Base-by-base conservation (phyloP, 1,284 basidiomycete genomes). In the Ceratobasidium sp. region DNA sequence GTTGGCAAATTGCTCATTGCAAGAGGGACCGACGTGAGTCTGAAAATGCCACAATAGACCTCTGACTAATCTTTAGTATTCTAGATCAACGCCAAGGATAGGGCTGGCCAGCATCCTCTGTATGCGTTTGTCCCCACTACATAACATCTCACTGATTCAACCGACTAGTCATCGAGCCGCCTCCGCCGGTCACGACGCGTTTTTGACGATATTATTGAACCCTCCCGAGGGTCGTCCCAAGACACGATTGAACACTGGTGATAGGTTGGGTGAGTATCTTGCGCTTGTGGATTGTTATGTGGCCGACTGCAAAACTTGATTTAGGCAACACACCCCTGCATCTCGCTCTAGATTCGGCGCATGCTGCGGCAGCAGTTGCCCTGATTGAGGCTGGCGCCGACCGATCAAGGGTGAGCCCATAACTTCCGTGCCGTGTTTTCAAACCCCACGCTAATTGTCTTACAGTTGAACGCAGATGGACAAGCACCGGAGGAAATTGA, bases 321-420 rank as follows among this genome's bases (percentile, higher is more conserved):
- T 77, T 80, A 92, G 95, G 95, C 59, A 96, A 98, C 80, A 97
- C 96, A 0, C 94, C 96, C 0, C 84, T 98, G n/a, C 96, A 98
- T 85, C 88, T 98, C 53, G 95, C 96, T 6, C 91, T 98, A 89
- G 96, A 98, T 80, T 95, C 92, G 74, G 96, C 90, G 8, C 93
- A 98, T 80, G 96, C 93, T 31, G 91, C 94, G 81, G 92, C 90
- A 6, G 96, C 95, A 6, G 93, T 95, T 0, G 83, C 91, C 61
- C 86, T 98, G 64, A 96, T 98, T 75, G 93, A 96, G 81, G 95
- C 94, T 54, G 96, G 96, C 19, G 95, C 95, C 7, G 96, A 98
- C 84, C 89, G 96, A 41, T 88, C 88, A 77, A 86, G 94, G 79
- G 94, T 96, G 82, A 81, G 93, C 81, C 11, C 43, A 24, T 29